Percentiles rank a stretch among this genome's conserved stretches.
Evolutionary conservation across 2,329 filamentous ascomycete genomes (phyloP).

Genomic region (Podosphaera aphanis): DNA sequence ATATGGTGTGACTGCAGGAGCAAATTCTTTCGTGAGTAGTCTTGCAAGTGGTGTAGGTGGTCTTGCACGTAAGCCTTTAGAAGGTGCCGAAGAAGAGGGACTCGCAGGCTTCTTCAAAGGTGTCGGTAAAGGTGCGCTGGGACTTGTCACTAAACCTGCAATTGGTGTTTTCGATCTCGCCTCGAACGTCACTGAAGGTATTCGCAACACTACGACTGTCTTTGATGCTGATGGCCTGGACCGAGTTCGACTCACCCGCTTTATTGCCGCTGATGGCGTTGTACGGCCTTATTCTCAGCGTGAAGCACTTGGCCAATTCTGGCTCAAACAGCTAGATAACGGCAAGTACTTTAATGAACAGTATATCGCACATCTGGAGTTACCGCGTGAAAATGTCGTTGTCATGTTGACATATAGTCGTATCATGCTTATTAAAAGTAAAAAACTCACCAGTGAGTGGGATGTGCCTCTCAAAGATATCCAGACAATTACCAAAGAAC

Average conservation of each 20-base stretch:
- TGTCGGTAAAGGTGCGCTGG: slow-evolving; percentile 81
- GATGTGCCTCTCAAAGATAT: slow-evolving; percentile 89
- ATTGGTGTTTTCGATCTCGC: slow-evolving; percentile 94
- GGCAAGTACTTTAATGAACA: slow-evolving; percentile 94
- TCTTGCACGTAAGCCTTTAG: slow-evolving; percentile 74
- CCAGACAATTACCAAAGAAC: slow-evolving; percentile 89
- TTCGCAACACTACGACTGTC: slow-evolving; percentile 94
- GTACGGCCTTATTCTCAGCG: slow-evolving; percentile 86
- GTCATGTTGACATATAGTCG: slow-evolving; percentile 72
- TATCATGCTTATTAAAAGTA: slow-evolving; percentile 75
- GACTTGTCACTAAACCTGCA: slow-evolving; percentile 87
- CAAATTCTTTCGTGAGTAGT: slow-evolving; percentile 82
- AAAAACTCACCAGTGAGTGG: slow-evolving; percentile 76
- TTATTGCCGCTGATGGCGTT: slow-evolving; percentile 78
- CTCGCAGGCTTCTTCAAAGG: slow-evolving; percentile 91
- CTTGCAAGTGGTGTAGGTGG: slow-evolving; percentile 86
- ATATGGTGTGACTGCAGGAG: slow-evolving; percentile 85
- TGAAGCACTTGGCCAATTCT: slow-evolving; percentile 89
- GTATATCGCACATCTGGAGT: slow-evolving; percentile 88
- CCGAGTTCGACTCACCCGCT: slow-evolving; percentile 76
- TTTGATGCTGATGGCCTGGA: slow-evolving; percentile 91
- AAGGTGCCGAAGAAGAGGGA: slow-evolving; percentile 90
- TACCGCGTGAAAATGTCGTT: slow-evolving; percentile 69
- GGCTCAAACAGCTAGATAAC: slow-evolving; percentile 95
- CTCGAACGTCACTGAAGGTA: slow-evolving; percentile 88